Evolutionary conservation across 202 grass and related monocot species (phyloP), one percentile per base, ranked within the genome.

Genomic region (Setaria viridis): DNA sequence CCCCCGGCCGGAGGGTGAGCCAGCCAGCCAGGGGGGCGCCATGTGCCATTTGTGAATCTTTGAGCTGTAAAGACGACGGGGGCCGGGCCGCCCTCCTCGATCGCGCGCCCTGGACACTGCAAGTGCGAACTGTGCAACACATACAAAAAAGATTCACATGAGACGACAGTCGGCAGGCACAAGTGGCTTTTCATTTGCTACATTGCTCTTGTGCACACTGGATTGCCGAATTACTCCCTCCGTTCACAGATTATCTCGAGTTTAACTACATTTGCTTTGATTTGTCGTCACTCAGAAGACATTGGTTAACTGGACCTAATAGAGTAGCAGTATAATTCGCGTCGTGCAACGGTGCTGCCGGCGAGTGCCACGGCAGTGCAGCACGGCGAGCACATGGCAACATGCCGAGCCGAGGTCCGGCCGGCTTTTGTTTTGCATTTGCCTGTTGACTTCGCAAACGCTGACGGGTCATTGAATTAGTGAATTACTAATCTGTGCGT

Each of bases 1-100:
- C 62, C 54, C 25, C 5, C 11, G 67, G 42, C 0, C 33, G 39
- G 60, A 32, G 82, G 39, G 39, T 35, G 51, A 58, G 25, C 25
- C 25, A 7, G 83, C 11, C 34, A 21, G 35, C 57, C 47, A 74
- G 82, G 16, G 49, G 32, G 70, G 33, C 19, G 74, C 63, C 86
- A 88, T 88, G 86, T 83, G 86, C 55, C 34, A 35, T 54, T 83
- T 64, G 80, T 72, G 86, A 88, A 83, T 88, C 80, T 78, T 72
- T 64, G 80, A 77, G 86, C 86, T 83, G 80, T 88, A 88, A 88
- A 88, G 86, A 64, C 72, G 60, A 15, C 45, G 25, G 43, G 79
- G 72, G 59, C 46, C 37, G n/a, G n/a, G 68, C 68, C n/a, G 13
- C 20, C 59, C 48, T 15, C 48, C 12, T 50, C 48, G 47, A 41